phyloP scores from a whole-genome alignment of 306 rosid genomes.

The Medicago lupulina region DNA sequence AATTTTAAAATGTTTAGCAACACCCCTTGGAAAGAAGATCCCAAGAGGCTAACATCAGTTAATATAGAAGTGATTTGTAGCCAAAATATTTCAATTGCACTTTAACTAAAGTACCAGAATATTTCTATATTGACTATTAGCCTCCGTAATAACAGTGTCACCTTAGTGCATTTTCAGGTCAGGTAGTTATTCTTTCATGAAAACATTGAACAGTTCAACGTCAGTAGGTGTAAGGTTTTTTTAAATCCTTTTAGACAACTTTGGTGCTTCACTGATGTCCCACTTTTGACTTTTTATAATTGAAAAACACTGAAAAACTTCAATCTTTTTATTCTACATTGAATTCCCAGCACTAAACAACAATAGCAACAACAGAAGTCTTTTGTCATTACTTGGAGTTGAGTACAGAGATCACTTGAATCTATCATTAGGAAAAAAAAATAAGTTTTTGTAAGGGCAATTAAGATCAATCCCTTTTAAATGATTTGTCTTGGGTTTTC shows the following conservation, averaged over 20 bases:
- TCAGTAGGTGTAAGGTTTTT: not conserved
- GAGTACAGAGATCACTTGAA: constrained; percentile 8
- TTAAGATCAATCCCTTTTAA: not conserved
- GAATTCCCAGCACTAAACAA: not conserved
- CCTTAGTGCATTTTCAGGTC: constrained; percentile 1
- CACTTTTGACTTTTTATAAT: too few relatives aligned
- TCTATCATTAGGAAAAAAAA: constrained; percentile 2
- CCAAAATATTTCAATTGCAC: not conserved
- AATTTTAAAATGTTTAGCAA: constrained; percentile 23
- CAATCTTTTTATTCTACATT: too few relatives aligned
- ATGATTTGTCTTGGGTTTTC: not conserved
- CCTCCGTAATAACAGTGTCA: not conserved
- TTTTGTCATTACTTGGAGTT: not conserved
- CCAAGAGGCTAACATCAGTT: too few relatives aligned
- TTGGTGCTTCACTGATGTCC: not conserved
- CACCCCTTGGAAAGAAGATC: not conserved
- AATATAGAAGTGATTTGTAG: not conserved
- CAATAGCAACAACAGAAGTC: not conserved
- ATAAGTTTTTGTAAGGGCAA: not conserved
- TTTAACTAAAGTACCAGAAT: not conserved
- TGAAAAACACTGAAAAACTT: too few relatives aligned
- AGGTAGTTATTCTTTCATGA: not conserved
- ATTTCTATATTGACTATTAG: too few relatives aligned
- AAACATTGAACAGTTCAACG: not conserved
- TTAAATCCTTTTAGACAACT: not conserved